A percentile compares a stretch with the other conserved stretches of the same genome.
These are phyloP conservation scores for Emmonsia crescens DNA, from an alignment of 2,329 filamentous ascomycete genomes.

Conservation along the genomic window DNA sequence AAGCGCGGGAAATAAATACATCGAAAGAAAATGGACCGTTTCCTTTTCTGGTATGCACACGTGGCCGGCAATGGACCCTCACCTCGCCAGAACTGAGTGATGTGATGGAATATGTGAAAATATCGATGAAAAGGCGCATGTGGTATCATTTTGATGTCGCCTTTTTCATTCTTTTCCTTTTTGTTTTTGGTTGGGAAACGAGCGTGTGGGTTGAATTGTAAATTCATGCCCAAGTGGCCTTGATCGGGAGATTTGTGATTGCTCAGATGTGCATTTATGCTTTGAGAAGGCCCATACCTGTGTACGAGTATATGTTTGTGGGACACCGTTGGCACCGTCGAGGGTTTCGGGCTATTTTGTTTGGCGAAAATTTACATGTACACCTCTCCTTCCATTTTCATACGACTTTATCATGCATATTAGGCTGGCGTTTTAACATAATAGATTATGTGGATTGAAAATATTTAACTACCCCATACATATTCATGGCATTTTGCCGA, in stretches of 20 bases:
- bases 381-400: neutral
- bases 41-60: neutral
- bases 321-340: neutral
- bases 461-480: neutral
- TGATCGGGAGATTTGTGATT: neutral
- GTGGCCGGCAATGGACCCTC: neutral
- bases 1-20: constrained; percentile 50
- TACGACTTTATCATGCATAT: neutral
- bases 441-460: constrained; percentile 1
- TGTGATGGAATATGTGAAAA: too few species aligned
- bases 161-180: neutral
- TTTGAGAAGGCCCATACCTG: neutral
- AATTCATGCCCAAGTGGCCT: neutral
- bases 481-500: neutral
- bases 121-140: neutral
- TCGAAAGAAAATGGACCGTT: neutral
- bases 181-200: neutral
- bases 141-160: neutral
- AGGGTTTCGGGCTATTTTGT: neutral
- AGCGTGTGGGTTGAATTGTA: neutral
- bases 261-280: neutral
- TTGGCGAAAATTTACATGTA: neutral
- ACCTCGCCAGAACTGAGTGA: neutral
- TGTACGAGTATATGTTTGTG: neutral
- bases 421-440: constrained; percentile 1